Percentiles rank a stretch among this genome's conserved stretches.
phyloP scores from a whole-genome alignment of 768 basidiomycete species.

The Rhizopogon rudus region DNA sequence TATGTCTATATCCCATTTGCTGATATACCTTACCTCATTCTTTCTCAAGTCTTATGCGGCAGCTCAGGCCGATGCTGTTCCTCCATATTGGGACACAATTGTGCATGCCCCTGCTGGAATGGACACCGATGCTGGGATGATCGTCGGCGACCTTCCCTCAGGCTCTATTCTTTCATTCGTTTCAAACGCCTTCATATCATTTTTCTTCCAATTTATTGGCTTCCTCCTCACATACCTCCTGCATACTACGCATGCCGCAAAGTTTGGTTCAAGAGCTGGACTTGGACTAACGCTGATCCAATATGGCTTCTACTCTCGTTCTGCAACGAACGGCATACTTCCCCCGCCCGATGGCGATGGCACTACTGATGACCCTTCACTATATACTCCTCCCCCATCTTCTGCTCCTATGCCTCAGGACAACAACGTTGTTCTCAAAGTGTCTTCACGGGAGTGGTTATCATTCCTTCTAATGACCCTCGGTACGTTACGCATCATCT shows the following conservation, averaged over 20 bases:
- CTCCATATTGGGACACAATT: constrained; percentile 96
- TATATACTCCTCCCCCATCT: constrained; percentile 22
- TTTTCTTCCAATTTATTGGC: constrained; percentile 96
- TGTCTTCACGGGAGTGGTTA: constrained; percentile 78
- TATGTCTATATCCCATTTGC: constrained; percentile 34
- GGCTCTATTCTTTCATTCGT: constrained; percentile 73
- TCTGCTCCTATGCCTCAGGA: constrained; percentile 6
- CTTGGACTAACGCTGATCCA: constrained; percentile 96
- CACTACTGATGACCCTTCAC: constrained; percentile 12
- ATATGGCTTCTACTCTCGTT: constrained; percentile 74
- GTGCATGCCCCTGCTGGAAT: constrained; percentile 70
- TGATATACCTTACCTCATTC: neutral
- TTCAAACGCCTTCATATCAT: constrained; percentile 78
- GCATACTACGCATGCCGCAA: constrained; percentile 87
- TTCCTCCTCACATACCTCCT: constrained; percentile 92
- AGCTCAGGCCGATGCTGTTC: constrained; percentile 86
- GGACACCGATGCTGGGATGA: constrained; percentile 55
- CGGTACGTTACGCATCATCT: constrained; percentile 36
- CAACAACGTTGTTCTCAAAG: constrained; percentile 20
- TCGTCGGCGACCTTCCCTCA: constrained; percentile 89
- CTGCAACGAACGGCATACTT: constrained; percentile 26
- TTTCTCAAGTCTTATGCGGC: constrained; percentile 68
- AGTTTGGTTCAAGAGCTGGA: constrained; percentile 90
- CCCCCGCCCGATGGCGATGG: constrained; percentile 12
- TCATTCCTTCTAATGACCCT: constrained; percentile 90